Percentiles rank a stretch among this genome's conserved stretches.
phyloP scores from a whole-genome alignment of 768 basidiomycete genomes.

The Daedaleopsis nitida region DNA sequence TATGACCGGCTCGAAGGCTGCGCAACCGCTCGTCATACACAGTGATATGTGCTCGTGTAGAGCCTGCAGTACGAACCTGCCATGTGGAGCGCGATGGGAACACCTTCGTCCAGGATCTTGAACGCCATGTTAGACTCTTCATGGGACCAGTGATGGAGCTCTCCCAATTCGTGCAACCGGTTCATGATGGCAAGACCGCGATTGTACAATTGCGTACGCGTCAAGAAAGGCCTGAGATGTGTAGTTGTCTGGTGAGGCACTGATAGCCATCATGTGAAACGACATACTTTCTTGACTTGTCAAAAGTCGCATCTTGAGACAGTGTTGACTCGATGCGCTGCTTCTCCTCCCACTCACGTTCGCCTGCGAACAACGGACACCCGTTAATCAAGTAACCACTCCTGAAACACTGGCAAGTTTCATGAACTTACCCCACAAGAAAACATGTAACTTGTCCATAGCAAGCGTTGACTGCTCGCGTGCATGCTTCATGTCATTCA shows the following conservation, averaged over 20 bases:
- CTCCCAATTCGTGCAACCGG: constrained; percentile 60
- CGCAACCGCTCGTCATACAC: constrained; percentile 16
- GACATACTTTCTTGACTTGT: constrained; percentile 56
- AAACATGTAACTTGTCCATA: constrained; percentile 44
- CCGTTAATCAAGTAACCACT: background rate
- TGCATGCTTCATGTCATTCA: constrained; percentile 51
- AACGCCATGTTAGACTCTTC: constrained; percentile 51
- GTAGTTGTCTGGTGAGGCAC: background rate
- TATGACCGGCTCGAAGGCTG: constrained; percentile 70
- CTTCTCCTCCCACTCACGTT: constrained; percentile 51
- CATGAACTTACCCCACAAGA: constrained; percentile 55
- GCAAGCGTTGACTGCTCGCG: constrained; percentile 46
- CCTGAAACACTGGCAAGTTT: constrained; percentile 39
- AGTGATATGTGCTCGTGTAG: background rate
- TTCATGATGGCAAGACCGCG: constrained; percentile 56
- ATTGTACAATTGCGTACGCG: constrained; percentile 57
- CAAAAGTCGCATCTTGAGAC: constrained; percentile 57
- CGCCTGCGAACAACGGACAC: constrained; percentile 38
- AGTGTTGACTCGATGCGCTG: constrained; percentile 47
- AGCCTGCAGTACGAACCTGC: constrained; percentile 31
- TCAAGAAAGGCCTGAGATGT: constrained; percentile 52
- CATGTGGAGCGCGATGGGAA: constrained; percentile 49
- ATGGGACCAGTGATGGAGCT: constrained; percentile 53
- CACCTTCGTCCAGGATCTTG: constrained; percentile 49
- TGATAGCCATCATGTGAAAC: background rate